These are phyloP conservation scores for Dendrobium catenatum DNA, from an alignment of 106 monocot genomes.

Conservation along the genomic window DNA sequence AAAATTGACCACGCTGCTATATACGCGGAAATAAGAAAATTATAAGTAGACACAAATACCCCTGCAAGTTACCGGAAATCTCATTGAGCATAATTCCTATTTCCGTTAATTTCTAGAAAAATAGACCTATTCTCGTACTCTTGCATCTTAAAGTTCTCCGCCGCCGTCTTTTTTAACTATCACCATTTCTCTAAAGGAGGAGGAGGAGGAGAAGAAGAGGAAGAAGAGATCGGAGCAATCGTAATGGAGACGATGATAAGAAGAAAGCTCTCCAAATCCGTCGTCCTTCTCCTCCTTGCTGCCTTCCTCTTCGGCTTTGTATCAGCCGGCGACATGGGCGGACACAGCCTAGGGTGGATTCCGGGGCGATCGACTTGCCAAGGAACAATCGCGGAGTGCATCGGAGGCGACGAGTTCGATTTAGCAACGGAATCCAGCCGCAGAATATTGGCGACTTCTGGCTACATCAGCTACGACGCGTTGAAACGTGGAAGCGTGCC, in stretches of 20 bases:
- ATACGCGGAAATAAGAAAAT: background rate
- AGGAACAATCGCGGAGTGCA: conserved; percentile 26
- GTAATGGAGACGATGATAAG: background rate
- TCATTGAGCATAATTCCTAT: background rate
- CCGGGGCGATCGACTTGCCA: conserved; percentile 11
- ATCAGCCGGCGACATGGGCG: background rate
- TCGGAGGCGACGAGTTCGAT: conserved; percentile 30
- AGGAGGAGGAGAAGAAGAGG: background rate
- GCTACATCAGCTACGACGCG: conserved; percentile 59
- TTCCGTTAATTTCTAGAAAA: background rate
- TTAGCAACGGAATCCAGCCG: conserved; percentile 38
- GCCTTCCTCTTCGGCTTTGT: background rate
- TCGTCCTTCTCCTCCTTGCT: background rate
- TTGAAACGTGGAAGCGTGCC: conserved; percentile 37
- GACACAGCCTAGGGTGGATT: conserved; percentile 11
- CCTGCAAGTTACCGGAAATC: background rate
- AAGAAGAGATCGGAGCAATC: background rate
- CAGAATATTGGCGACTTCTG: conserved; percentile 34
- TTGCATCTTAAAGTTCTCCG: background rate
- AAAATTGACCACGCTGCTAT: background rate
- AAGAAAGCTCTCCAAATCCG: background rate
- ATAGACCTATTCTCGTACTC: background rate
- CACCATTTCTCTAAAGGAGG: background rate
- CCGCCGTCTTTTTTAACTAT: background rate
- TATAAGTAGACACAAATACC: background rate